Base-by-base conservation (phyloP, 2,329 filamentous ascomycete genomes). In the Elsinoe perseae region DNA sequence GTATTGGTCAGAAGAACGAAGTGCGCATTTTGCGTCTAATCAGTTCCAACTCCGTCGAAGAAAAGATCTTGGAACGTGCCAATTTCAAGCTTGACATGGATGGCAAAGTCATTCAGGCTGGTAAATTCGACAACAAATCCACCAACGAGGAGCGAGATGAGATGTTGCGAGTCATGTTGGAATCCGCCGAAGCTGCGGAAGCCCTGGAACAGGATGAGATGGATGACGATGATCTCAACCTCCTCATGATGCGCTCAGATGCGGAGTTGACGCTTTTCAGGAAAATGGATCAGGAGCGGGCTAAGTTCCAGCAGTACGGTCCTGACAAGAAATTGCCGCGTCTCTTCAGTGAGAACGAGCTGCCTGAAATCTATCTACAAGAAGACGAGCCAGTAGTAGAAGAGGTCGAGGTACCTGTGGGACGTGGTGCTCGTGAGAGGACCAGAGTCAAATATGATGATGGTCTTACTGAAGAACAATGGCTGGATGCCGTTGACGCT, bases 1-100 rank as follows among this genome's bases (percentile, higher is more conserved):
- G 93, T 86, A 98, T 98, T 63, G 93, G 93, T 60, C 93, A 98
- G 72, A 98, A 98, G 84, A 98, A 98, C 65, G 93, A 98, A 72
- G 93, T 98, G 57, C 87, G 93, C 65, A 98, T 98, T 70, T 75
- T 98, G 59, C 86, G 93, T 72, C 79, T 98, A 43, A 97, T 98
- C 71, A 96, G 87, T 62, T 95, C 90, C 8, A 95, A 95, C 66
- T 97, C 93, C 0, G 91, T 98, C 2, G 93, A 98, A 73, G 93
- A 98, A 73, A 96, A 97, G 78, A 98, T 98, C 68, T 77, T 98
- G 54, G 93, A 97, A 71, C 87, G 92, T 69, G 93, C 93, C 2
- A 87, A 95, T 63, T 98, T 87, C 81, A 98, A 98, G 80, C 81
- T 98, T 62, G 92, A 97, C 71, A 96, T 98, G 87, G 93, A 98